phyloP scores from a whole-genome alignment of 2,329 filamentous ascomycete species.

The Diaporthe batatas region DNA sequence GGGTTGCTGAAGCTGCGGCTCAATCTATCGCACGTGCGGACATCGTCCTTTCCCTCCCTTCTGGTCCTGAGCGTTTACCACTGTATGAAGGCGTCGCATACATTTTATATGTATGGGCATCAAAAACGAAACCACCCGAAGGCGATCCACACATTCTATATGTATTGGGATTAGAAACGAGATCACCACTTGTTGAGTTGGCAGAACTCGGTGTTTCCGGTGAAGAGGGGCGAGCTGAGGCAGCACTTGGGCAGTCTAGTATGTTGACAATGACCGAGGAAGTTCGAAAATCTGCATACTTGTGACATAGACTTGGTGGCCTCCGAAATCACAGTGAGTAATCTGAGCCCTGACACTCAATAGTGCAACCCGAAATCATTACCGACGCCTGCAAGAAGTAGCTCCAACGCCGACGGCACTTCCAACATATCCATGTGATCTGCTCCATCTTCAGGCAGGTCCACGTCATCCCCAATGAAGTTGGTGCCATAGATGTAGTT shows the following conservation, averaged over 20 bases:
- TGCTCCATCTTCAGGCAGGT: not conserved
- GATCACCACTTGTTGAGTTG: no score
- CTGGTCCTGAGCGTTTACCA: no score
- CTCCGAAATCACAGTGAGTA: not conserved
- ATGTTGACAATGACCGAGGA: not conserved
- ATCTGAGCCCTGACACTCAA: not conserved
- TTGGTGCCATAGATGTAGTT: slow-evolving; percentile 3
- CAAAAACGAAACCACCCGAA: no score
- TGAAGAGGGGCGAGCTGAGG: not conserved
- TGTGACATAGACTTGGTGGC: not conserved
- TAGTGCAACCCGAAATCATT: slow-evolving; percentile 8
- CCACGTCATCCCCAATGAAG: not conserved
- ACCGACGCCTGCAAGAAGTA: slow-evolving; percentile 16
- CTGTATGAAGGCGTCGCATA: no score
- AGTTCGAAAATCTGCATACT: not conserved
- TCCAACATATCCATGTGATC: slow-evolving; percentile 9
- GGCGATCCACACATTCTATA: no score
- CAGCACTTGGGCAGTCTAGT: not conserved
- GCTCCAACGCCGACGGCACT: slow-evolving; percentile 13
- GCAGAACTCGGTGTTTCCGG: no score
- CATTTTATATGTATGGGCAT: no score
- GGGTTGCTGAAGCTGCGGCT: no score
- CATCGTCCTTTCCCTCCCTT: no score
- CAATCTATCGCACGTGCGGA: no score
- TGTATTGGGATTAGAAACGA: no score